These are phyloP conservation scores for Wickerhamiella domercqiae DNA, from an alignment of 805 yeast species.

Conservation along the genomic window DNA sequence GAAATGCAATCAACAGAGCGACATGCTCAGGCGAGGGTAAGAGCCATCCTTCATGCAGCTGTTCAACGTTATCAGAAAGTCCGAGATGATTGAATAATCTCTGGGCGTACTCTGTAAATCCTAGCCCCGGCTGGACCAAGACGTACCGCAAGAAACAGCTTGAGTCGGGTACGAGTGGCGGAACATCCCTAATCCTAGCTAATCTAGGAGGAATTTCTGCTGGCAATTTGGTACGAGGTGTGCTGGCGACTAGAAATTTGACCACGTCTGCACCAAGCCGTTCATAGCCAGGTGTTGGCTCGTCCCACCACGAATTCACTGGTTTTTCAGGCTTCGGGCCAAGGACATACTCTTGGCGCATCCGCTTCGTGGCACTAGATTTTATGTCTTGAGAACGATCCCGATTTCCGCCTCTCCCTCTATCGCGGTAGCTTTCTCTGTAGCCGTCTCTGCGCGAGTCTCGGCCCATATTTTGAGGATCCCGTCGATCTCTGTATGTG, in stretches of 20 bases:
- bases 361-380: too few species aligned
- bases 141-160: not conserved
- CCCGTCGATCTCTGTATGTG: too few species aligned
- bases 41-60: not conserved
- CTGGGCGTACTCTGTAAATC: not conserved
- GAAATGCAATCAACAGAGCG: slow-evolving; percentile 7
- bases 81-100: not conserved
- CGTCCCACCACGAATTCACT: not conserved
- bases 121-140: not conserved
- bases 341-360: too few species aligned
- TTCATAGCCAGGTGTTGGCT: not conserved
- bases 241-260: not conserved
- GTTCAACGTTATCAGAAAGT: not conserved
- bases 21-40: slow-evolving; percentile 3
- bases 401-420: not conserved
- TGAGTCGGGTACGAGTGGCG: not conserved
- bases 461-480: too few species aligned
- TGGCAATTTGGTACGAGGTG: not conserved
- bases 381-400: too few species aligned
- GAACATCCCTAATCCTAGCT: not conserved
- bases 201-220: not conserved
- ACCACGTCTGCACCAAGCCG: not conserved
- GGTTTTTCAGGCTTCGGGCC: too few species aligned
- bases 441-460: too few species aligned
- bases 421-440: not conserved